Evolutionary conservation across 2,329 filamentous ascomycete genomes (phyloP), one percentile per base, ranked within the genome.

Genomic region (Byssochlamys sp.): DNA sequence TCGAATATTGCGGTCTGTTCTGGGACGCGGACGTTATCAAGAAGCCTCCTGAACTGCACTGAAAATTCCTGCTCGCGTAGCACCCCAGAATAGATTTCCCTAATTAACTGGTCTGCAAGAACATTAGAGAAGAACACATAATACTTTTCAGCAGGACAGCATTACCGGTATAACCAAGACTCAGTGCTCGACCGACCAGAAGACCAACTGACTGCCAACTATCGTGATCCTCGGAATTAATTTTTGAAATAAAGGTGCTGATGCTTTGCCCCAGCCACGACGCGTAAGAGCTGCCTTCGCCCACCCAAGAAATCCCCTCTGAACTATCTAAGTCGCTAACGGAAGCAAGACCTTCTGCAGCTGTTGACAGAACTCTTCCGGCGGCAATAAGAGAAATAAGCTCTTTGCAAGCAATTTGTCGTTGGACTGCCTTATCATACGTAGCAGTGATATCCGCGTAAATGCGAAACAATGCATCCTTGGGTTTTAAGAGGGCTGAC

Each of bases 261-360:
- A 94, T 77, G 67, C 85, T 89, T 12, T 71, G 73, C 1, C 85
- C 87, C 45, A 96, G 71, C 91, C 91, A 96, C 29, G 73, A 73
- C 11, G 83, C 81, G 73, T 89, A 95, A 19, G 79, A 70, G 27
- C 76, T 77, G 2, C 87, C 86, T 61, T 85, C 80, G 0, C 83
- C 79, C 33, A 89, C 66, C 89, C 90, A 95, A 1, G 70, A 63
- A 55, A 66, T 58, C 25, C 68, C 63, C 58, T 61, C 57, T 53
- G 63, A 28, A 52, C 62, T 28, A 48, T 65, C 65, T 11, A 65
- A 56, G 4, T 71, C 65, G 58, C 72, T 70, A 24, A 73, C 61
- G n/a, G 75, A 61, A 56, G 70, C 64, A 55, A 80, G 69, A 12
- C 77, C 77, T 70, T 87, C 83, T 26, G 84, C 84, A 60, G 78